These are phyloP conservation scores for Wallacemonas collosoma DNA, from an alignment of 208 protist species.

Conservation along the genomic window DNA sequence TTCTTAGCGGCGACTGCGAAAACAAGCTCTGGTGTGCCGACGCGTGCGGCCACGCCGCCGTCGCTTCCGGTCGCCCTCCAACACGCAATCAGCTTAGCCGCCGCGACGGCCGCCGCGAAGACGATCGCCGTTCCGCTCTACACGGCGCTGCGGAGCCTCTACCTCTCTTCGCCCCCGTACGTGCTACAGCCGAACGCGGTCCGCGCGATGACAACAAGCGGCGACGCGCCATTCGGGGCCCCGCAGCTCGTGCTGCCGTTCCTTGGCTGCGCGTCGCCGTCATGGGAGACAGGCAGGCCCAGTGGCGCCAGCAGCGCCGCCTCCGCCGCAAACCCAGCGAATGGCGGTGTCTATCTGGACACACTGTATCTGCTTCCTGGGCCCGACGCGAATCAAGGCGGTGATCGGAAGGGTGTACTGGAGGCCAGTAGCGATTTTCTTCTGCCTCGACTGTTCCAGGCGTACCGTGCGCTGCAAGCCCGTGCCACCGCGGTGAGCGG, in stretches of 20 bases:
- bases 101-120: constrained; percentile 45
- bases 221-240: constrained; percentile 26
- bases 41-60: neutral
- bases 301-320: no score
- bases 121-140: constrained; percentile 39
- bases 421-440: neutral
- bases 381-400: neutral
- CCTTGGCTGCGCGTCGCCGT: constrained; percentile 23
- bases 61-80: constrained; percentile 18
- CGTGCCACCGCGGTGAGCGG: neutral
- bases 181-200: constrained; percentile 1
- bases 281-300: no score
- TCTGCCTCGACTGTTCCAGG: constrained; percentile 7
- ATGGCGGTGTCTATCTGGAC: constrained; percentile 23
- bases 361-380: constrained; percentile 18
- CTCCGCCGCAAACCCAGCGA: neutral
- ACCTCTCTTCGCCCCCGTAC: neutral
- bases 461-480: constrained; percentile 21
- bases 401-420: neutral
- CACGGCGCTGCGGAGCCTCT: neutral
- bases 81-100: constrained; percentile 61
- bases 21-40: neutral
- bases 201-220: neutral
- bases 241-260: constrained; percentile 45
- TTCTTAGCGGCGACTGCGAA: no score